Evolutionary conservation across 495 filamentous ascomycete species (phyloP).

Genomic region (Neurospora africana): DNA sequence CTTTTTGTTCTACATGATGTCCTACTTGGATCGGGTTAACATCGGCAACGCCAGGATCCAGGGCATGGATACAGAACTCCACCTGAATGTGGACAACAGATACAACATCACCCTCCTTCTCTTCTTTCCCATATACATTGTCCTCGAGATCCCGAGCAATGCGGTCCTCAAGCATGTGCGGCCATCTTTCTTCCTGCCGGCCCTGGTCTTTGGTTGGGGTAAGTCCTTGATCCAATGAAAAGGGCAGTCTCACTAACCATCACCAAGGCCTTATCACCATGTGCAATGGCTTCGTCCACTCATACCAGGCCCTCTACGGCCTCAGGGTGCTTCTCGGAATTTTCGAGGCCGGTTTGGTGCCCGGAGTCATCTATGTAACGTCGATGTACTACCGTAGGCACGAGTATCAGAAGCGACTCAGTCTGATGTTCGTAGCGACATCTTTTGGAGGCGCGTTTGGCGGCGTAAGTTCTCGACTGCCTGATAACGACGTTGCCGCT

Average conservation of each 20-base stretch:
- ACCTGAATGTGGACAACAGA: conserved; percentile 40
- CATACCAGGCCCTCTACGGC: conserved; percentile 25
- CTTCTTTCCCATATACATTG: conserved; percentile 56
- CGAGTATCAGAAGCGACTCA: conserved; percentile 54
- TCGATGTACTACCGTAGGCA: conserved; percentile 51
- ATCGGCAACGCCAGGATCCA: conserved; percentile 55
- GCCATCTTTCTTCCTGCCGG: conserved; percentile 52
- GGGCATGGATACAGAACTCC: conserved; percentile 48
- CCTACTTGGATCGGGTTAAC: conserved; percentile 45
- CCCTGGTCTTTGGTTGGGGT: conserved; percentile 25
- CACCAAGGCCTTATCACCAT: conserved; percentile 17
- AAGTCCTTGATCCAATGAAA: no score
- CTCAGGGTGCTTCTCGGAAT: conserved; percentile 44
- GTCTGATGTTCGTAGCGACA: conserved; percentile 58
- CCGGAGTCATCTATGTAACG: conserved; percentile 56
- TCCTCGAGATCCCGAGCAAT: conserved; percentile 58
- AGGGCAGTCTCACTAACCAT: no score
- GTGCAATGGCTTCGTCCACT: conserved; percentile 31
- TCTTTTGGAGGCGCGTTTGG: conserved; percentile 57
- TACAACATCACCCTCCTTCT: conserved; percentile 54
- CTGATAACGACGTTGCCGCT: no score
- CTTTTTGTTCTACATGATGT: conserved; percentile 32
- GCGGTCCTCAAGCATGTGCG: conserved; percentile 48
- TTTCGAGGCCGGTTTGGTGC: conserved; percentile 56
- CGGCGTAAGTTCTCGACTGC: conserved; percentile 18